These are phyloP conservation scores for Diaporthe sp. DNA, from an alignment of 2,329 filamentous ascomycete genomes.

Conservation along the genomic window DNA sequence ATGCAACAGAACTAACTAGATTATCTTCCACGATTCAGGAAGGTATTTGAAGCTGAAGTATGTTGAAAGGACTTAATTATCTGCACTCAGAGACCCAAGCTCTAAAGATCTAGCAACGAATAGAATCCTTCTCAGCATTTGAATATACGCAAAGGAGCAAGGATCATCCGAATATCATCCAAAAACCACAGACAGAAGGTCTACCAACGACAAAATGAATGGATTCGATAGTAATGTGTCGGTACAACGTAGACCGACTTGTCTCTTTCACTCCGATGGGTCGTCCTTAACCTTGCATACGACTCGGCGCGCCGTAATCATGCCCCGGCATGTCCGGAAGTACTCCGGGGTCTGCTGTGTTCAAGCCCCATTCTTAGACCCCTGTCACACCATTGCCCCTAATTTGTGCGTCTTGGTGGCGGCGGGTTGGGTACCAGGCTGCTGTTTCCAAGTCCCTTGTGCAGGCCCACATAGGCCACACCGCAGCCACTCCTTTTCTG, in stretches of 20 bases:
- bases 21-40: no score
- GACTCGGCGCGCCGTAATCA: no score
- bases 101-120: background rate
- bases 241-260: background rate
- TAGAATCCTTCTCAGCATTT: background rate
- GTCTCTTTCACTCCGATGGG: background rate
- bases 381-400: background rate
- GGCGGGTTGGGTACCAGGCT: background rate
- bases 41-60: background rate
- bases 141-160: background rate
- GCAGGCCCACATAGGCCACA: background rate
- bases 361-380: background rate
- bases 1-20: no score
- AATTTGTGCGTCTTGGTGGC: conserved; percentile 1
- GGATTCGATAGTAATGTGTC: background rate
- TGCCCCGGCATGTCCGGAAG: background rate
- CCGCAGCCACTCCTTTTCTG: background rate
- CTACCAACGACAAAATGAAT: no score
- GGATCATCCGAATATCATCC: background rate
- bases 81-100: background rate
- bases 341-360: background rate
- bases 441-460: background rate
- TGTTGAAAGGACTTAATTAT: background rate
- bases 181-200: background rate
- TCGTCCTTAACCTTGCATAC: background rate